These are phyloP conservation scores for Salix suchowensis DNA, from an alignment of 345 rosid species.

Conservation along the genomic window DNA sequence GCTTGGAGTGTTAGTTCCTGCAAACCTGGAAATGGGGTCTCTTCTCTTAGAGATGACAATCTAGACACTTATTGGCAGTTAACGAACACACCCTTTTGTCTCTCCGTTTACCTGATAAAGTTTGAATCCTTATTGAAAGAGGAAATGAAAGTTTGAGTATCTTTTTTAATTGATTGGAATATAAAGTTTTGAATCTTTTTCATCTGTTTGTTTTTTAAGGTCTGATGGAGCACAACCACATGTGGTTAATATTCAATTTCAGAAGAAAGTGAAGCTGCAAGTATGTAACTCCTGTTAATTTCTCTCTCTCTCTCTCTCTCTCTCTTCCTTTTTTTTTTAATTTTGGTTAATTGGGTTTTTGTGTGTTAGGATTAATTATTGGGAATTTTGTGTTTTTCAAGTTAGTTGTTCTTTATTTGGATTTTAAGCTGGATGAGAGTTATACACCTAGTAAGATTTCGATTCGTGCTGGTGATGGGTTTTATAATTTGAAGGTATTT, in stretches of 20 bases:
- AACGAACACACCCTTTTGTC: slow-evolving; percentile 2
- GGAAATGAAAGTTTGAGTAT: neutral
- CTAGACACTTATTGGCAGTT: slow-evolving; percentile 94
- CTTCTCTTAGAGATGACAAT: slow-evolving; percentile 80
- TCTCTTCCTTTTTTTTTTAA: neutral
- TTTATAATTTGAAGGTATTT: slow-evolving; percentile 82
- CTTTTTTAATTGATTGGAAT: neutral
- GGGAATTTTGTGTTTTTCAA: slow-evolving; percentile 21
- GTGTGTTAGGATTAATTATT: neutral
- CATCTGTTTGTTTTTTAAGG: slow-evolving; percentile 30
- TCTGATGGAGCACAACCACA: slow-evolving; percentile 98
- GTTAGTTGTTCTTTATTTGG: slow-evolving; percentile 75
- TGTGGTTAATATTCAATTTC: slow-evolving; percentile 87
- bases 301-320: too few species aligned
- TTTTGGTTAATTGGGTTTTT: neutral
- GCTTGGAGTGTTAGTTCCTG: slow-evolving; percentile 98
- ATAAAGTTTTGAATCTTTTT: neutral
- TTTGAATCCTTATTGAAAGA: neutral
- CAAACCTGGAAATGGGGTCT: slow-evolving; percentile 87
- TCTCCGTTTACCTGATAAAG: neutral
- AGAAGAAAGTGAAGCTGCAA: slow-evolving; percentile 89
- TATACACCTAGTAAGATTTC: slow-evolving; percentile 85
- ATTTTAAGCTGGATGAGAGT: slow-evolving; percentile 95
- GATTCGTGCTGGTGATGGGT: slow-evolving; percentile 88
- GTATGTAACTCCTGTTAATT: slow-evolving; percentile 22